A percentile compares a stretch with the other conserved stretches of the same genome.
phyloP scores from a whole-genome alignment of 306 rosid genomes.

The Albizia julibrissin region DNA sequence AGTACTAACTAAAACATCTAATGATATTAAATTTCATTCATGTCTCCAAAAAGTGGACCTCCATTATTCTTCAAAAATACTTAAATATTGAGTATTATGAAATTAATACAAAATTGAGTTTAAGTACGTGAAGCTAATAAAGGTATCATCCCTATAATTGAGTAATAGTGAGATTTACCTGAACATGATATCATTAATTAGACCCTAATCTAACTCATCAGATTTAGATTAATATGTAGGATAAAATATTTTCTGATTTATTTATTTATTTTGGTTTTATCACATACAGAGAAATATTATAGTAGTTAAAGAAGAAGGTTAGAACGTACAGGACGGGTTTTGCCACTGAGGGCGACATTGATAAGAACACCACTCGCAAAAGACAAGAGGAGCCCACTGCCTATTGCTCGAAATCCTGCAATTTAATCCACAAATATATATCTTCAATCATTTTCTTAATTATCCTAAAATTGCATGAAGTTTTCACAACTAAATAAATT shows the following conservation, averaged over 20 bases:
- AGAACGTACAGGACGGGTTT: conserved; percentile 67
- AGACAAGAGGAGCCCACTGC: conserved; percentile 56
- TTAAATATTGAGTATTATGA: no score
- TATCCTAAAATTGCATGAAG: background rate
- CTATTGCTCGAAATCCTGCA: conserved; percentile 88
- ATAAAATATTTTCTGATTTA: no score
- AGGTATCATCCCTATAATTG: background rate
- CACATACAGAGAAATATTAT: background rate
- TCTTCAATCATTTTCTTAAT: background rate
- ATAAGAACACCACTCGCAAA: conserved; percentile 45
- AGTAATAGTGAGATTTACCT: background rate
- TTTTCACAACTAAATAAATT: no score
- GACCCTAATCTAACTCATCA: no score
- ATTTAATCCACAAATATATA: background rate
- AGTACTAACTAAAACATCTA: background rate
- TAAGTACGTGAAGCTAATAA: background rate
- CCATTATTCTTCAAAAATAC: no score
- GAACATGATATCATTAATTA: background rate
- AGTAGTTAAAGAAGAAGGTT: background rate
- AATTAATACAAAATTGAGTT: background rate
- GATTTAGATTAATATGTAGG: no score
- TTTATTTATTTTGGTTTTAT: no score
- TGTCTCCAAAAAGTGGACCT: no score
- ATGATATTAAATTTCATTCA: background rate
- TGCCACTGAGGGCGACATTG: conserved; percentile 55